Evolutionary conservation across 2,329 filamentous ascomycete species (phyloP).

Genomic region (Cladosporium austrohemisphaericum): DNA sequence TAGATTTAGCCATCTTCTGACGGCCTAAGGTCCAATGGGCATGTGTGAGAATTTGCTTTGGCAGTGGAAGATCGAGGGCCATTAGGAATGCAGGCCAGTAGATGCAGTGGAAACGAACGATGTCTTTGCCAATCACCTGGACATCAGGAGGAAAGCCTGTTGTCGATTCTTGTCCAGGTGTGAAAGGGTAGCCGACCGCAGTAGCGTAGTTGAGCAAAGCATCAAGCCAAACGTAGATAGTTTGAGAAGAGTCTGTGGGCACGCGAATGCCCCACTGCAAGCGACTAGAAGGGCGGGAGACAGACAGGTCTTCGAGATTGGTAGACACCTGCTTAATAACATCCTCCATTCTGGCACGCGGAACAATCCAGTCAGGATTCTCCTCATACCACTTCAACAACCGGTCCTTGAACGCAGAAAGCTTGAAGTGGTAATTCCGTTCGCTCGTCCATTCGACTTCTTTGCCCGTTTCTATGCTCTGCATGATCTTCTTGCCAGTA

Average conservation of each 20-base stretch:
- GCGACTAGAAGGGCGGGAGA: slow-evolving; percentile 75
- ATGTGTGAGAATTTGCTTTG: slow-evolving; percentile 78
- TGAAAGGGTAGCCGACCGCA: slow-evolving; percentile 79
- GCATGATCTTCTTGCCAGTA: slow-evolving; percentile 79
- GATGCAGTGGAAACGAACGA: slow-evolving; percentile 90
- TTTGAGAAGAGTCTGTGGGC: slow-evolving; percentile 78
- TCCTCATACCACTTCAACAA: slow-evolving; percentile 74
- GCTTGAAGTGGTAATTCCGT: slow-evolving; percentile 88
- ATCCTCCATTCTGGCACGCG: slow-evolving; percentile 68
- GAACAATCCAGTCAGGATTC: slow-evolving; percentile 75
- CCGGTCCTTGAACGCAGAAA: slow-evolving; percentile 75
- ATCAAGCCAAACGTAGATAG: slow-evolving; percentile 97
- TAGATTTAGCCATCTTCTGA: slow-evolving; percentile 94
- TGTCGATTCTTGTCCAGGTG: slow-evolving; percentile 58
- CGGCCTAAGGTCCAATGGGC: slow-evolving; percentile 92
- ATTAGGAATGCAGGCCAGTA: slow-evolving; percentile 98
- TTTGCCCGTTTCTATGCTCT: slow-evolving; percentile 74
- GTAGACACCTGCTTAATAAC: slow-evolving; percentile 72
- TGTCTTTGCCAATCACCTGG: slow-evolving; percentile 95
- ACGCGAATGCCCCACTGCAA: slow-evolving; percentile 86
- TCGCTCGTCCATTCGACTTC: slow-evolving; percentile 94
- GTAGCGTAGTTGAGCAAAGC: slow-evolving; percentile 93
- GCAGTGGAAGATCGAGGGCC: slow-evolving; percentile 74
- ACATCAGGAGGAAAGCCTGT: slow-evolving; percentile 85
- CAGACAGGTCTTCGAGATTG: slow-evolving; percentile 80